Evolutionary conservation across 179 eudicot species (phyloP).

Genomic region (Silene coronaria): DNA sequence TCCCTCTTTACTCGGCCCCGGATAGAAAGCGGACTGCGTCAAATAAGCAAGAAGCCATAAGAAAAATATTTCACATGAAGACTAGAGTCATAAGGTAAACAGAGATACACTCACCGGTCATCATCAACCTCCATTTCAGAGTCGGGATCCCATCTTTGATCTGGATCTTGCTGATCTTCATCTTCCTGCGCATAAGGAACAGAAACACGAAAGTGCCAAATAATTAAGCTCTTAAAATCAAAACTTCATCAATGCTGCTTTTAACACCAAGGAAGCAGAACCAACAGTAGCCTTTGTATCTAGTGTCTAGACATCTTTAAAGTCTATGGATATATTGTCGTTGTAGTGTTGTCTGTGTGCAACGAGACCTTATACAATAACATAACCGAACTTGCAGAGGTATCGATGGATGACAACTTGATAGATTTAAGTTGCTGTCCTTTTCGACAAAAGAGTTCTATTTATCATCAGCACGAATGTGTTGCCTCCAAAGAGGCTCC

Average conservation of each 20-base stretch:
- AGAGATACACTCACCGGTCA: conserved; percentile 33
- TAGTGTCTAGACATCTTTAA: too few species aligned
- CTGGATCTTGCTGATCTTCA: conserved; percentile 62
- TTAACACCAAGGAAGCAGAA: neutral
- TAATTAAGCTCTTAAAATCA: neutral
- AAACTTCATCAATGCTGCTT: neutral
- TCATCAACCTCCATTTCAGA: conserved; percentile 66
- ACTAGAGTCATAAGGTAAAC: neutral
- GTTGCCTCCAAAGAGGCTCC: neutral
- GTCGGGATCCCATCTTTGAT: conserved; percentile 59
- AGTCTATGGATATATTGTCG: neutral
- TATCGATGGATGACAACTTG: neutral
- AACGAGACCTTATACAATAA: neutral
- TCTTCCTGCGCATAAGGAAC: conserved; percentile 40
- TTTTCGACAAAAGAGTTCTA: neutral
- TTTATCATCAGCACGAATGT: neutral
- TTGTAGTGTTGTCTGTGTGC: neutral
- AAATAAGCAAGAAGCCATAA: conserved; percentile 5
- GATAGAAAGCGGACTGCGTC: conserved; percentile 30
- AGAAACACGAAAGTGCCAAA: neutral
- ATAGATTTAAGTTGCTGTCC: neutral
- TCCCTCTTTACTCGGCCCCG: conserved; percentile 44
- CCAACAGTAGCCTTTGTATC: too few species aligned
- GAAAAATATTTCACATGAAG: neutral
- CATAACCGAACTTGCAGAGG: neutral